Evolutionary conservation across 2,329 filamentous ascomycete genomes (phyloP).

Genomic region (Pseudogymnoascus sp.): DNA sequence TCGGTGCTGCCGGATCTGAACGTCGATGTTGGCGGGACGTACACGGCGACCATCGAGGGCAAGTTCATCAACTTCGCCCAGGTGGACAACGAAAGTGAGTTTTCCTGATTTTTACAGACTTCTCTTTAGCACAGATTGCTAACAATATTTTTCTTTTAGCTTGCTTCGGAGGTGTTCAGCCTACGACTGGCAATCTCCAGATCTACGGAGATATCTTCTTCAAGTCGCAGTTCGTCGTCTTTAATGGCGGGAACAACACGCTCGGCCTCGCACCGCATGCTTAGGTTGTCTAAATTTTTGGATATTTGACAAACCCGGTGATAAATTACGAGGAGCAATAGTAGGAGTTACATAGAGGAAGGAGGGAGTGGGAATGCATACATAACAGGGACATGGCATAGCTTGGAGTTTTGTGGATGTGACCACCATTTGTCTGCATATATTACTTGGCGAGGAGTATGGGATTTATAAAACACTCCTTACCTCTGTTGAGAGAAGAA

Average conservation of each 20-base stretch:
- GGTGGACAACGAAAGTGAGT: constrained; percentile 44
- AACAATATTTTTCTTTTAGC: constrained; percentile 25
- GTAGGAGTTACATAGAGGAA: background rate
- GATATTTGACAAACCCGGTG: background rate
- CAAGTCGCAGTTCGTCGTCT: constrained; percentile 51
- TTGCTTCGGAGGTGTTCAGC: constrained; percentile 63
- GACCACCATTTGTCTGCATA: background rate
- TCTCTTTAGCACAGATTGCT: constrained; percentile 7
- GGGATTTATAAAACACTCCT: background rate
- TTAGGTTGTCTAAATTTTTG: background rate
- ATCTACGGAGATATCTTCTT: constrained; percentile 57
- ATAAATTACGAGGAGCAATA: background rate
- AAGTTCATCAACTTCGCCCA: constrained; percentile 44
- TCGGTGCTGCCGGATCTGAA: constrained; percentile 29
- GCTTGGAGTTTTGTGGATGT: background rate
- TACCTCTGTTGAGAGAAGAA: background rate
- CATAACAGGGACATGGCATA: background rate
- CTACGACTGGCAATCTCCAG: constrained; percentile 45
- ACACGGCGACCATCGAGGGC: constrained; percentile 37
- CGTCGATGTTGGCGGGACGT: constrained; percentile 31
- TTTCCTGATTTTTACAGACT: constrained; percentile 7
- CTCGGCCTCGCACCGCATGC: constrained; percentile 39
- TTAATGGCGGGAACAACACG: constrained; percentile 47
- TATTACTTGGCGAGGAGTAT: constrained; percentile 2
- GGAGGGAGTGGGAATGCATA: background rate